Evolutionary conservation across 2,329 filamentous ascomycete species (phyloP).

Genomic region (Knoxdaviesia proteae): DNA sequence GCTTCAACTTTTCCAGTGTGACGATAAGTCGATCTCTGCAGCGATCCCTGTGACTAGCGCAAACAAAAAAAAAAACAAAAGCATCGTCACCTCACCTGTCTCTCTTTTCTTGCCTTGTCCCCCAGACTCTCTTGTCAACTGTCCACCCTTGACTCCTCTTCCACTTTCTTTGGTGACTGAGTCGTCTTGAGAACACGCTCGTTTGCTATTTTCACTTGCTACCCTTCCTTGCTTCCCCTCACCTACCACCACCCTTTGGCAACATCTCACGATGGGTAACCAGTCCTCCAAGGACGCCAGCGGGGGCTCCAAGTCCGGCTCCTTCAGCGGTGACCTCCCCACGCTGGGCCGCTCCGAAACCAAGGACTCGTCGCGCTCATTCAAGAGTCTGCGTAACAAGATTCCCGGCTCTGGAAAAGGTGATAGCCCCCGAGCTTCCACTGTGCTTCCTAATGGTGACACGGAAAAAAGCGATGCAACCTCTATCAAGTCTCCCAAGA

Average conservation of each 20-base stretch:
- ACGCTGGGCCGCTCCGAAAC: slow-evolving; percentile 87
- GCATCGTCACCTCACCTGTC: no score
- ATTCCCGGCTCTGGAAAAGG: slow-evolving; percentile 54
- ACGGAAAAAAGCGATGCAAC: slow-evolving; percentile 51
- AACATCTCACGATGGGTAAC: slow-evolving; percentile 3
- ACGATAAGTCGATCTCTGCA: no score
- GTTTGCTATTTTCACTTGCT: not conserved
- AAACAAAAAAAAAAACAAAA: no score
- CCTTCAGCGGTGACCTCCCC: slow-evolving; percentile 20
- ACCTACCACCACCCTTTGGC: not conserved
- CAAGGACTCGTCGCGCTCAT: slow-evolving; percentile 73
- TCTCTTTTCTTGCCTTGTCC: no score
- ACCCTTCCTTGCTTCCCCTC: not conserved
- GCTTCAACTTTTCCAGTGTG: no score
- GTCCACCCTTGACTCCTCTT: no score
- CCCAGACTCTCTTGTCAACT: no score
- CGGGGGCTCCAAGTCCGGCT: not conserved
- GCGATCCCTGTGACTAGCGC: no score
- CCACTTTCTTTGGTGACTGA: no score
- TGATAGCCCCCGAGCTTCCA: slow-evolving; percentile 67
- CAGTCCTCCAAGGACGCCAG: slow-evolving; percentile 3
- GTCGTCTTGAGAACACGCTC: no score
- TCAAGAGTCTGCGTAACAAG: slow-evolving; percentile 71
- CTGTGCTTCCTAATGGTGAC: slow-evolving; percentile 43
- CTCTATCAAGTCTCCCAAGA: slow-evolving; percentile 53